Evolutionary conservation across 176 grass and related monocot genomes (phyloP).

Genomic region (Oryza australiensis): DNA sequence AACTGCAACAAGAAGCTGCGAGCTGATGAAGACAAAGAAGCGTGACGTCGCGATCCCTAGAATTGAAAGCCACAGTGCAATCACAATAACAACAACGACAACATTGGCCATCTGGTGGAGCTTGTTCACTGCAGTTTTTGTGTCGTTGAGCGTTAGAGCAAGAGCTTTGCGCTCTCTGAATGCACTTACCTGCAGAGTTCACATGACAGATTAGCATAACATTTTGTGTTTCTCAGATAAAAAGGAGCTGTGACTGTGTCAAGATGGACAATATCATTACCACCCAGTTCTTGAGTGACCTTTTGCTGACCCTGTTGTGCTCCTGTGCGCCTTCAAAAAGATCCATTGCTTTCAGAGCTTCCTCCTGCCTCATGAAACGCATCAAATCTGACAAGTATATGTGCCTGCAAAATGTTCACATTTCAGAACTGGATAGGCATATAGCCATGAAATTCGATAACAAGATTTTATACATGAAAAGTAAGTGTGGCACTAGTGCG

Average conservation of each 20-base stretch:
- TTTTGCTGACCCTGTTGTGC: conserved; percentile 71
- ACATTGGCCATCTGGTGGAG: conserved; percentile 96
- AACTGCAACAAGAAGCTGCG: conserved; percentile 69
- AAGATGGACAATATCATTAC: conserved; percentile 46
- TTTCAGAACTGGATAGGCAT: neutral
- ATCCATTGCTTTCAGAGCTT: conserved; percentile 73
- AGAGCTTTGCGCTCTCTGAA: conserved; percentile 92
- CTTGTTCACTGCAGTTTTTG: conserved; percentile 95
- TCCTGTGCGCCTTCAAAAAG: conserved; percentile 85
- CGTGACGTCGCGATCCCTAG: conserved; percentile 71
- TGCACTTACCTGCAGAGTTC: conserved; percentile 64
- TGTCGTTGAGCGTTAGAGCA: conserved; percentile 95
- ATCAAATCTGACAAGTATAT: conserved; percentile 82
- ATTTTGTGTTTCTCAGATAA: neutral
- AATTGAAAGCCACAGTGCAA: conserved; percentile 85
- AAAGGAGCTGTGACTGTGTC: neutral
- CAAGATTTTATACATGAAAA: neutral
- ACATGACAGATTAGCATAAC: neutral
- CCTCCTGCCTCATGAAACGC: conserved; percentile 85
- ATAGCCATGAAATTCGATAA: neutral
- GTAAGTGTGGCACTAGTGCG: neutral
- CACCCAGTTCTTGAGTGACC: conserved; percentile 87
- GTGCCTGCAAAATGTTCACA: conserved; percentile 51
- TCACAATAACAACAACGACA: conserved; percentile 59
- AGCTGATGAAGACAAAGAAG: conserved; percentile 83